phyloP scores from a whole-genome alignment of 2,329 filamentous ascomycete species.

The Ophiostoma sp. region DNA sequence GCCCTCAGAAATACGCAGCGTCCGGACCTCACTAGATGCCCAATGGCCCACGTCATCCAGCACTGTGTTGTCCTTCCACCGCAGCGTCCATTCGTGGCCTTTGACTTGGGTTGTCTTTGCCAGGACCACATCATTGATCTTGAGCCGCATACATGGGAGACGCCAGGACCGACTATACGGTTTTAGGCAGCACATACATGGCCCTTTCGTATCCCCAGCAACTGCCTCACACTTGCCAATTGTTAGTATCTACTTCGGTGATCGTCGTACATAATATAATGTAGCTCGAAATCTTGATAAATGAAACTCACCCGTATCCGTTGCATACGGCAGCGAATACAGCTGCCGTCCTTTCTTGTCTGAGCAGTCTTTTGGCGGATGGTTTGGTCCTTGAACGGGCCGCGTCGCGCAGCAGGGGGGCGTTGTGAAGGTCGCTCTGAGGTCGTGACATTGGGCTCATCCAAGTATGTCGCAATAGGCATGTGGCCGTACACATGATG shows the following conservation, averaged over 20 bases:
- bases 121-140: slow-evolving; percentile 53
- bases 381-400: slow-evolving; percentile 51
- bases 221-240: slow-evolving; percentile 48
- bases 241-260: not conserved
- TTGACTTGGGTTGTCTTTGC: slow-evolving; percentile 56
- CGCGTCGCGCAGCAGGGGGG: slow-evolving; percentile 41
- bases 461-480: slow-evolving; percentile 5
- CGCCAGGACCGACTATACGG: slow-evolving; percentile 48
- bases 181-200: slow-evolving; percentile 52
- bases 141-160: slow-evolving; percentile 55
- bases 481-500: not conserved
- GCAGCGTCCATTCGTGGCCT: slow-evolving; percentile 54
- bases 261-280: not conserved
- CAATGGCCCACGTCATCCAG: slow-evolving; percentile 51
- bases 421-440: slow-evolving; percentile 31
- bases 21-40: slow-evolving; percentile 48
- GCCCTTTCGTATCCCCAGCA: slow-evolving; percentile 42
- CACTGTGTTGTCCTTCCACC: slow-evolving; percentile 52
- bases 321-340: slow-evolving; percentile 58
- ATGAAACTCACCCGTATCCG: slow-evolving; percentile 50
- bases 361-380: slow-evolving; percentile 51
- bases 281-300: not conserved
- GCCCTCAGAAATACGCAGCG: slow-evolving; percentile 50
- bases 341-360: slow-evolving; percentile 54
- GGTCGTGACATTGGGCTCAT: slow-evolving; percentile 32